Evolutionary conservation across 768 basidiomycete genomes (phyloP).

Genomic region (Boletus rubescentipes): DNA sequence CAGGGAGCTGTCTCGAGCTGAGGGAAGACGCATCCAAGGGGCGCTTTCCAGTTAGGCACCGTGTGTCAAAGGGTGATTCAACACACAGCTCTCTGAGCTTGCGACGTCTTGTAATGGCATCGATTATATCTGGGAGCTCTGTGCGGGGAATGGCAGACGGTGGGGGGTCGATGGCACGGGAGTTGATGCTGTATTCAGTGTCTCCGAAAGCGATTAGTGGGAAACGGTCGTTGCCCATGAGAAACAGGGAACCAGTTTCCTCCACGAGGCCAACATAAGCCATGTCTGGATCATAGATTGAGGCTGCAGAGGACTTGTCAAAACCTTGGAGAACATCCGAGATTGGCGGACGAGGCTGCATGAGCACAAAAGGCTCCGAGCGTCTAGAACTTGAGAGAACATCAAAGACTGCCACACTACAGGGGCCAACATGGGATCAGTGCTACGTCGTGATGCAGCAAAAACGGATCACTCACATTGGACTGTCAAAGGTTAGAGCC

Average conservation of each 20-base stretch:
- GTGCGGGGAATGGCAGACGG: constrained; percentile 29
- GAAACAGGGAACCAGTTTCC: constrained; percentile 73
- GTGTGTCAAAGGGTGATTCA: constrained; percentile 43
- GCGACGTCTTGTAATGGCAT: constrained; percentile 44
- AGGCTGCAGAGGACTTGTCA: constrained; percentile 34
- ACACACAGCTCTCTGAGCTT: constrained; percentile 43
- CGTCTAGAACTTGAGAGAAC: constrained; percentile 51
- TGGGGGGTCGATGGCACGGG: constrained; percentile 36
- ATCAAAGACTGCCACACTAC: constrained; percentile 82
- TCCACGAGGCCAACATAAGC: constrained; percentile 83
- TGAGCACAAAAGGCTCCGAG: constrained; percentile 72
- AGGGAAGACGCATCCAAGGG: constrained; percentile 47
- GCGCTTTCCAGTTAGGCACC: constrained; percentile 64
- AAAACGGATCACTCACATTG: constrained; percentile 53
- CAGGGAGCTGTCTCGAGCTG: constrained; percentile 60
- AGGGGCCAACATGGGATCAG: not conserved
- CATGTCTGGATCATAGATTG: constrained; percentile 47
- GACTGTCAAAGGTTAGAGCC: constrained; percentile 57
- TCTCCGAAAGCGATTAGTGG: constrained; percentile 79
- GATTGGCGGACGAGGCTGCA: constrained; percentile 80
- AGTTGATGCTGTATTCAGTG: constrained; percentile 35
- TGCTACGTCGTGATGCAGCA: not conserved
- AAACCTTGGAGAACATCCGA: constrained; percentile 64
- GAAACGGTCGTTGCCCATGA: constrained; percentile 78
- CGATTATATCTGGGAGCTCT: constrained; percentile 43